These are phyloP conservation scores for Penicillium desertorum DNA, from an alignment of 495 filamentous ascomycete species.

Conservation along the genomic window DNA sequence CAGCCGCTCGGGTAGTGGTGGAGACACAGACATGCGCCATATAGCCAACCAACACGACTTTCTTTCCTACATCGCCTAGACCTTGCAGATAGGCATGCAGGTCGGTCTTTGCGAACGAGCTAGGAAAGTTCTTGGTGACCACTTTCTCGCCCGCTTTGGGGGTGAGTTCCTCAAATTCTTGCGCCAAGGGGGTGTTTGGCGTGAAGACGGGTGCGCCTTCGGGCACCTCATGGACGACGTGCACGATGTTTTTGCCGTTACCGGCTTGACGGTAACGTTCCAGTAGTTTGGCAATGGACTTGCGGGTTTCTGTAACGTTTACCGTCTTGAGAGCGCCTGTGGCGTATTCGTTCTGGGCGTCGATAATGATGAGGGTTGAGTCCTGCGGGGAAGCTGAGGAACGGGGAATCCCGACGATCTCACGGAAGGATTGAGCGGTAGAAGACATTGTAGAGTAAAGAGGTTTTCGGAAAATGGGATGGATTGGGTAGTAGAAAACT, in stretches of 20 bases:
- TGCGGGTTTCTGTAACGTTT: constrained; percentile 46
- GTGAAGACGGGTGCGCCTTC: constrained; percentile 62
- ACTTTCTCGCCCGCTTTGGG: constrained; percentile 48
- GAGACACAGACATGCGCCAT: constrained; percentile 65
- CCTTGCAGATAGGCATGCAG: constrained; percentile 40
- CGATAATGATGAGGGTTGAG: constrained; percentile 60
- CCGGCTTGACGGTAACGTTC: constrained; percentile 48
- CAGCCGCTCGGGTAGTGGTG: constrained; percentile 55
- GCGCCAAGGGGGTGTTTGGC: constrained; percentile 48
- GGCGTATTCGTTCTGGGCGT: constrained; percentile 65
- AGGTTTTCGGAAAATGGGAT: neutral
- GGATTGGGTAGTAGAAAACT: too few relatives aligned
- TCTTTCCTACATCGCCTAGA: constrained; percentile 32
- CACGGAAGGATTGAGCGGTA: constrained; percentile 48
- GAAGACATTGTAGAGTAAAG: constrained; percentile 10
- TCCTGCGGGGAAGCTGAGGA: constrained; percentile 52
- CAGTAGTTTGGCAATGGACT: constrained; percentile 50
- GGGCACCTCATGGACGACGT: constrained; percentile 55
- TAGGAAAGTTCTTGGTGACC: constrained; percentile 47
- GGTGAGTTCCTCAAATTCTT: constrained; percentile 53
- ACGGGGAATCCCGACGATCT: constrained; percentile 45
- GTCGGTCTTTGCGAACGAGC: constrained; percentile 48
- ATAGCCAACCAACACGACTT: constrained; percentile 49
- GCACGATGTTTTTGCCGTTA: constrained; percentile 50
- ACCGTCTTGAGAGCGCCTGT: constrained; percentile 50